Conservation (phyloP, 2,329 filamentous ascomycete species). For the Nothopassalora personata region DNA sequence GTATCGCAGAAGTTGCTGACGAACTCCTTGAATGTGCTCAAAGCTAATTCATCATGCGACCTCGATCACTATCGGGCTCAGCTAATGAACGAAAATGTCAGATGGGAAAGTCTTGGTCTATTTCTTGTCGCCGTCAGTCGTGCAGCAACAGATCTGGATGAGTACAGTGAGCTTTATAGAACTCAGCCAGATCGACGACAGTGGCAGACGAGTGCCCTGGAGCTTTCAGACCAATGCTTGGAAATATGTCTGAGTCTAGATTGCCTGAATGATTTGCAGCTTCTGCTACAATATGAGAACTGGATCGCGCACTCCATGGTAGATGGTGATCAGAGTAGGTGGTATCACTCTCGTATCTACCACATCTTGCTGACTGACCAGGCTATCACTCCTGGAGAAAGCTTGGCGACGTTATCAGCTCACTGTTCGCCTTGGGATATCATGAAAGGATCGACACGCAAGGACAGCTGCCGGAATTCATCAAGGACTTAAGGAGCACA, state of each 20-base stretch:
- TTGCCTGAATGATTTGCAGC: conserved; percentile 42
- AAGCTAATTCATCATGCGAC: background rate
- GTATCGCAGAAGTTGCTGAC: conserved; percentile 4
- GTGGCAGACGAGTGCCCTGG: conserved; percentile 17
- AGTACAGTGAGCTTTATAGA: conserved; percentile 31
- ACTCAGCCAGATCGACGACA: conserved; percentile 27
- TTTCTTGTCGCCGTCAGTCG: conserved; percentile 38
- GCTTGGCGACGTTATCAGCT: conserved; percentile 44
- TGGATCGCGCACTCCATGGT: conserved; percentile 43
- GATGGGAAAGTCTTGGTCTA: conserved; percentile 40
- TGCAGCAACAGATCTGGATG: conserved; percentile 30
- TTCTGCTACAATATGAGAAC: conserved; percentile 45
- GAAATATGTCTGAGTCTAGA: conserved; percentile 32
- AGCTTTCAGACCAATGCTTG: conserved; percentile 33
- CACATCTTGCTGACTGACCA: conserved; percentile 18
- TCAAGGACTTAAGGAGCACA: conserved; percentile 37
- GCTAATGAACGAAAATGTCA: conserved; percentile 14
- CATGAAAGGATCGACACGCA: conserved; percentile 38
- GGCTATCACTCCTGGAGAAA: conserved; percentile 46
- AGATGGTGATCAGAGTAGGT: conserved; percentile 42
- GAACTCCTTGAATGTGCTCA: conserved; percentile 7
- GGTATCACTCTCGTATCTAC: background rate
- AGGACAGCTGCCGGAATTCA: conserved; percentile 35
- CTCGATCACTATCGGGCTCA: conserved; percentile 5
- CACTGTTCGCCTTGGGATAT: conserved; percentile 45